phyloP scores from a whole-genome alignment of 2,329 filamentous ascomycete species.

The Talaromyces sp. region DNA sequence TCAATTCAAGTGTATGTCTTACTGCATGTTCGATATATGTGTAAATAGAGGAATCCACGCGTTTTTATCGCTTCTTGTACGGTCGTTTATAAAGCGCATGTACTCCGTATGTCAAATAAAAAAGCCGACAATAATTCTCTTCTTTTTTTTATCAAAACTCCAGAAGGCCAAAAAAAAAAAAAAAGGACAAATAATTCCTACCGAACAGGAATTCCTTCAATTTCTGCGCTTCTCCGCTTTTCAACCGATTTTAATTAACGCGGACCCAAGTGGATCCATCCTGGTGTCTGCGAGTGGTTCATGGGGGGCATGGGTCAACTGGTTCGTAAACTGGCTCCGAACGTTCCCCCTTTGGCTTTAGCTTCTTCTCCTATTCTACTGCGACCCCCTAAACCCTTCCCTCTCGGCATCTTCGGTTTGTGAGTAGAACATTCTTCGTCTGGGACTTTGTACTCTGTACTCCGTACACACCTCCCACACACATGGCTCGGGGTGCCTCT shows the following conservation, averaged over 20 bases:
- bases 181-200: neutral
- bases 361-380: slow-evolving; percentile 26
- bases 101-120: neutral
- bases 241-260: slow-evolving; percentile 17
- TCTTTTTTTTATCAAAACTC: too few relatives aligned
- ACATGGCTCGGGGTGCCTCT: slow-evolving; percentile 10
- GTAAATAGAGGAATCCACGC: too few relatives aligned
- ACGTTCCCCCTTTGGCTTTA: slow-evolving; percentile 20
- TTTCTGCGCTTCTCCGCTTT: slow-evolving; percentile 11
- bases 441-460: neutral
- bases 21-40: too few relatives aligned
- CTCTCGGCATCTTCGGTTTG: slow-evolving; percentile 29
- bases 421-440: neutral
- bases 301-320: neutral
- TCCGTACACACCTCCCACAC: neutral
- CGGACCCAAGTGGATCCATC: slow-evolving; percentile 13
- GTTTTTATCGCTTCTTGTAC: too few relatives aligned
- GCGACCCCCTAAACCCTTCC: slow-evolving; percentile 57
- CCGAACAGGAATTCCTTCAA: neutral
- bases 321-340: slow-evolving; percentile 12
- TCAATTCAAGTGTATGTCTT: too few relatives aligned
- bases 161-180: too few relatives aligned
- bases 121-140: too few relatives aligned
- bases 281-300: neutral
- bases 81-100: too few relatives aligned